Conservation (phyloP, 495 filamentous ascomycete species). For the Lasiosphaeris hirsuta region DNA sequence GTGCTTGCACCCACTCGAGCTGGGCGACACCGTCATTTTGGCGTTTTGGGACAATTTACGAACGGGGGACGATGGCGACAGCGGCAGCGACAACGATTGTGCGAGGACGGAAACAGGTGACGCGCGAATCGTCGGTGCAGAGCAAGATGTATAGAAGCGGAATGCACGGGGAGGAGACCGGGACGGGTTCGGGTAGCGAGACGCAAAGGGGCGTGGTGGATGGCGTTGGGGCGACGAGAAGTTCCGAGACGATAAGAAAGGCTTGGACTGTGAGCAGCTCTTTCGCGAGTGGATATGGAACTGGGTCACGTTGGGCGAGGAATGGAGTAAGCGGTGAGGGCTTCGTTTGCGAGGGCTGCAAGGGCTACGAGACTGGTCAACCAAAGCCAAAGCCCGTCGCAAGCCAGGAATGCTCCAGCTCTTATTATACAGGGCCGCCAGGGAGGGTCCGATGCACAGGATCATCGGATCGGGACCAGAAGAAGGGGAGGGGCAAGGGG, state of each 20-base stretch:
- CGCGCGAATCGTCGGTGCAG: not conserved
- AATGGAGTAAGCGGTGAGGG: constrained; percentile 17
- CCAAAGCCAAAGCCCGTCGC: not conserved
- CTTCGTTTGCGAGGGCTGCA: not conserved
- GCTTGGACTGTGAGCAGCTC: not conserved
- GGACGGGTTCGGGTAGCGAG: too few relatives aligned
- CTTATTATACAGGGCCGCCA: constrained; percentile 17
- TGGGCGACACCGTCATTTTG: constrained; percentile 35
- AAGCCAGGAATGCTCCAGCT: constrained; percentile 10
- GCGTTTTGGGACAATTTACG: constrained; percentile 16
- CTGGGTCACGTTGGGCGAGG: constrained; percentile 19
- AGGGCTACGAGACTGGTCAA: constrained; percentile 3
- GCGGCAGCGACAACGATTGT: not conserved
- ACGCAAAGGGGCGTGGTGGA: too few relatives aligned
- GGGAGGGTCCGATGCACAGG: not conserved
- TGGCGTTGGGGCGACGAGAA: not conserved
- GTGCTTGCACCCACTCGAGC: constrained; percentile 62
- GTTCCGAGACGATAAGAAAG: not conserved
- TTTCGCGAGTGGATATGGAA: constrained; percentile 12
- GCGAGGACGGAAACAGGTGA: not conserved
- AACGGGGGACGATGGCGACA: constrained; percentile 6
- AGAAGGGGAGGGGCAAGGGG: not conserved
- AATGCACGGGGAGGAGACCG: not conserved
- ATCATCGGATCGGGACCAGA: not conserved
- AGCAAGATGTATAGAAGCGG: not conserved